phyloP scores from a whole-genome alignment of 768 basidiomycete species.

The Baorangia bicolor region DNA sequence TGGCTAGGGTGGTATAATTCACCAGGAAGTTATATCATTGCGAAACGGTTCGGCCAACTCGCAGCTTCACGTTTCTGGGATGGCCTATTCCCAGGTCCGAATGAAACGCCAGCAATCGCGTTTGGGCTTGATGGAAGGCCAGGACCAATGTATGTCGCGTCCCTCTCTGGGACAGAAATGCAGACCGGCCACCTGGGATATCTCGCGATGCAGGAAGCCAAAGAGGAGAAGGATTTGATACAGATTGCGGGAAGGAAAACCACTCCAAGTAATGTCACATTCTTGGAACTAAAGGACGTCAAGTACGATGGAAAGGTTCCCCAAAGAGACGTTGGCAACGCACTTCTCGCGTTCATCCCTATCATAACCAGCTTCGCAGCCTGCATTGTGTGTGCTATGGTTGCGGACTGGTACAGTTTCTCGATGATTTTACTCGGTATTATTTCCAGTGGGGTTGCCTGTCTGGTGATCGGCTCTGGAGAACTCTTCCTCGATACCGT shows the following conservation, averaged over 20 bases:
- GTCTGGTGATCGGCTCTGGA: conserved; percentile 32
- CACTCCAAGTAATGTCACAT: conserved; percentile 18
- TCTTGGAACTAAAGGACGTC: conserved; percentile 24
- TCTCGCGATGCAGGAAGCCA: conserved; percentile 22
- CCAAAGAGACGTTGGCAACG: neutral
- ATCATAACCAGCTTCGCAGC: conserved; percentile 23
- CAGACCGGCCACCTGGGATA: conserved; percentile 31
- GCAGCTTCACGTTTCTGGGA: conserved; percentile 31
- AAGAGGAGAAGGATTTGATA: neutral
- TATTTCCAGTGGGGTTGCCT: conserved; percentile 31
- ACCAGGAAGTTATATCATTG: conserved; percentile 36
- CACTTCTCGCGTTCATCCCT: conserved; percentile 23
- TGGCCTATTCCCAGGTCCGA: conserved; percentile 32
- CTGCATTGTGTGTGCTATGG: conserved; percentile 26
- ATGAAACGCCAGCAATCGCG: conserved; percentile 24
- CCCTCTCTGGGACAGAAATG: conserved; percentile 31
- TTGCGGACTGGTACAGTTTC: conserved; percentile 32
- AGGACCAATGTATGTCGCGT: conserved; percentile 28
- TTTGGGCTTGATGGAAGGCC: conserved; percentile 30
- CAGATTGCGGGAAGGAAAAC: conserved; percentile 17
- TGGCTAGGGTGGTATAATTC: conserved; percentile 40
- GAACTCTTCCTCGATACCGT: conserved; percentile 17
- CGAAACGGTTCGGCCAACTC: conserved; percentile 33
- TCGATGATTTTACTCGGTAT: conserved; percentile 35
- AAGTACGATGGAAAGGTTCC: conserved; percentile 15